These are phyloP conservation scores for Phaeosphaeria sp. DNA, from an alignment of 2,329 filamentous ascomycete genomes.

Conservation along the genomic window DNA sequence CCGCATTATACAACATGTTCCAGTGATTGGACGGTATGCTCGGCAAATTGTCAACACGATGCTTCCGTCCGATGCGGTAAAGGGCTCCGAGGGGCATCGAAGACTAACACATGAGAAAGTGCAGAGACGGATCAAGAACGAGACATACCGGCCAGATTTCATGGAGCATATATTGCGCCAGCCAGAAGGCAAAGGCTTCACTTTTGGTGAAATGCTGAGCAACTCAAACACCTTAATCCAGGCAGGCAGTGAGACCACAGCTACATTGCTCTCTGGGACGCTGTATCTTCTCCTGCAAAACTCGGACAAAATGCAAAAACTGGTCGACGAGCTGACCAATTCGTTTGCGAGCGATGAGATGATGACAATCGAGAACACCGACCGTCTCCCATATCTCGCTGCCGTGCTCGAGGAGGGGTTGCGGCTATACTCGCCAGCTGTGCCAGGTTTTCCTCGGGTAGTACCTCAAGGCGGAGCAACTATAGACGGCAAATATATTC, in stretches of 20 bases:
- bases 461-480: conserved; percentile 19
- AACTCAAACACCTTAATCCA: conserved; percentile 21
- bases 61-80: background rate
- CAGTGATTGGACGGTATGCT: conserved; percentile 11
- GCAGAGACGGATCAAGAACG: conserved; percentile 19
- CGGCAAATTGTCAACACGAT: conserved; percentile 17
- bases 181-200: conserved; percentile 8
- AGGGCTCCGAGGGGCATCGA: background rate
- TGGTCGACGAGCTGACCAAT: conserved; percentile 20
- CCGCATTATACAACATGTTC: background rate
- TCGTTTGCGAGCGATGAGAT: conserved; percentile 20
- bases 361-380: conserved; percentile 20
- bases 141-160: conserved; percentile 23
- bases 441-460: conserved; percentile 14
- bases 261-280: conserved; percentile 20
- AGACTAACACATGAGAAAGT: conserved; percentile 11
- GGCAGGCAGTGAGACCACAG: conserved; percentile 31
- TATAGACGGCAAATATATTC: conserved; percentile 17
- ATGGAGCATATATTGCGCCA: conserved; percentile 21
- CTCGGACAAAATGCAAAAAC: conserved; percentile 13
- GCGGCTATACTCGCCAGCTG: conserved; percentile 48
- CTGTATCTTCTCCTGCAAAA: conserved; percentile 28
- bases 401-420: conserved; percentile 47
- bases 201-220: conserved; percentile 19
- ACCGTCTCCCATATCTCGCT: conserved; percentile 35